A percentile compares a stretch with the other conserved stretches of the same genome.
Conservation (phyloP, 2,329 filamentous ascomycete genomes). For the Penicillium digitatum region DNA sequence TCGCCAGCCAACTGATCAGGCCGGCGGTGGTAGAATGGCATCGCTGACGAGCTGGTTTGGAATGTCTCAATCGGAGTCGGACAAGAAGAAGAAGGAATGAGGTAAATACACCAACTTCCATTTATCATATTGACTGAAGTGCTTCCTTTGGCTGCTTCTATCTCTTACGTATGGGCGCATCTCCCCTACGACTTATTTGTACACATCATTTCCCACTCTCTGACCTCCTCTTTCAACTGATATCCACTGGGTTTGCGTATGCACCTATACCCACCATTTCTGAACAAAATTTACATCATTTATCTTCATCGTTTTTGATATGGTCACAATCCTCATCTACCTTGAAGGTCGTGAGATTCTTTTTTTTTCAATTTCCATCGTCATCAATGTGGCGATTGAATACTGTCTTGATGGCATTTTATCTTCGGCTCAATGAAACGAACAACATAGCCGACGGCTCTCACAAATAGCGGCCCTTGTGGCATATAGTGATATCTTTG, state of each 20-base stretch:
- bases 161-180: neutral
- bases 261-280: neutral
- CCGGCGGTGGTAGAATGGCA: neutral
- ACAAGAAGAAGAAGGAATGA: slow-evolving; percentile 23
- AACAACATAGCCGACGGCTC: neutral
- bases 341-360: neutral
- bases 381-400: neutral
- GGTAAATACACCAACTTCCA: neutral
- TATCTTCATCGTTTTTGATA: too few relatives aligned
- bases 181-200: slow-evolving; percentile 12
- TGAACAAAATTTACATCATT: neutral
- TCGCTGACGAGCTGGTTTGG: slow-evolving; percentile 14
- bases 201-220: slow-evolving; percentile 7
- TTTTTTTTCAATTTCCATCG: neutral
- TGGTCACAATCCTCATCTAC: neutral
- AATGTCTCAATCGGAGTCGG: slow-evolving; percentile 6
- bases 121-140: neutral
- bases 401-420: neutral
- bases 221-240: slow-evolving; percentile 1
- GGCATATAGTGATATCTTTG: neutral
- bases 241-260: slow-evolving; percentile 1
- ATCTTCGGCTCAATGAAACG: neutral
- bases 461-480: neutral
- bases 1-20: slow-evolving; percentile 7
- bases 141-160: neutral